Percentiles rank a stretch among this genome's conserved stretches.
Conservation (phyloP, 1,139 yeast species). For the Saccharomycopsis crataegensis region DNA sequence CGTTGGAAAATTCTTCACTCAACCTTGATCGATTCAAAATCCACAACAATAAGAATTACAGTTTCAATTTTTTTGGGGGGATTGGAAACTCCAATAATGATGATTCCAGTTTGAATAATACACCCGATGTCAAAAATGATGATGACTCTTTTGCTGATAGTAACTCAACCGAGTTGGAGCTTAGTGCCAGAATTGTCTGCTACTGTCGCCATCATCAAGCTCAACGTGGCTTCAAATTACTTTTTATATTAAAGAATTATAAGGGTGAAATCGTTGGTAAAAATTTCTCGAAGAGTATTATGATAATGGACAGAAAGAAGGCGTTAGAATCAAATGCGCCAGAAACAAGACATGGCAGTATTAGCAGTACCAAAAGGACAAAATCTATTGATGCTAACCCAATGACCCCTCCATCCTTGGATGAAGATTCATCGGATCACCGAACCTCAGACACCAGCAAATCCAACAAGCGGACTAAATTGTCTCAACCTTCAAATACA, state of each 20-base stretch:
- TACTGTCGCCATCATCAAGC: slow-evolving; percentile 94
- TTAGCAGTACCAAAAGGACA: slow-evolving; percentile 2
- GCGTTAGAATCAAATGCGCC: neutral
- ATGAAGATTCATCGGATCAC: slow-evolving; percentile 15
- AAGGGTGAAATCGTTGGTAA: slow-evolving; percentile 62
- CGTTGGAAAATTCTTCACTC: neutral
- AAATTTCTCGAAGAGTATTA: slow-evolving; percentile 62
- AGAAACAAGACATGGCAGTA: neutral
- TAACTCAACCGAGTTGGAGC: slow-evolving; percentile 46
- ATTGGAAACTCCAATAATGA: neutral
- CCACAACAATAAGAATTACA: neutral
- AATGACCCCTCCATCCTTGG: slow-evolving; percentile 19
- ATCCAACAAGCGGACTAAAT: neutral
- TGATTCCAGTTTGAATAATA: neutral
- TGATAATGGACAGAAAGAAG: slow-evolving; percentile 86
- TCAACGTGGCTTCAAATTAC: slow-evolving; percentile 63
- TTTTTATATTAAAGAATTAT: slow-evolving; percentile 61
- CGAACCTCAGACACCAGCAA: neutral
- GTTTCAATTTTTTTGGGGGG: slow-evolving; percentile 1
- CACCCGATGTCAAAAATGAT: neutral
- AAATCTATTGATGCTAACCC: slow-evolving; percentile 15
- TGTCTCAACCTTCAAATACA: neutral
- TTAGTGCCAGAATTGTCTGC: slow-evolving; percentile 85
- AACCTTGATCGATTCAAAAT: neutral
- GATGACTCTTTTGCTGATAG: slow-evolving; percentile 15